Evolutionary conservation across 176 grass and related monocot species (phyloP), one percentile per base, ranked within the genome.

Genomic region (Eremochloa ophiuroides): DNA sequence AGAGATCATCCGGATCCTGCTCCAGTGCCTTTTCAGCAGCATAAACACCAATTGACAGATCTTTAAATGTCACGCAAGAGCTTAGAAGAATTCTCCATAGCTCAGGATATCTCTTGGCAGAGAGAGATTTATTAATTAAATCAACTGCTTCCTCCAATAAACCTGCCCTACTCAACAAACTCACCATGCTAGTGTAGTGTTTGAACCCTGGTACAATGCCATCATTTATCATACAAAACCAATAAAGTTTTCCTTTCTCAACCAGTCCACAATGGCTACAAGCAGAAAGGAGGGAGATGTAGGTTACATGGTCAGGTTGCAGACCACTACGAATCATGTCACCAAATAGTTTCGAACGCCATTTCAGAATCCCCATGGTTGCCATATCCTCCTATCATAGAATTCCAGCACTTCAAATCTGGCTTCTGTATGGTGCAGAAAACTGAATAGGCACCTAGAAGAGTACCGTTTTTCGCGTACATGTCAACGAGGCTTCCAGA

Each of bases 361-460:
- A 85, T 73, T 80, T 92, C 85, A 75, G 88, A 89, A 85, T 87
- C 78, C 25, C 88, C 92, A 39, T 89, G 63, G 73, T 88, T 94
- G 26, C 87, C 95, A 82, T 89, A 94, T 53, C 83, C 95, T 50
- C 90, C 88, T 79, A 94, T 93, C 66, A 98, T 91, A 11, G 90
- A 89, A 98, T 94, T 98, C 92, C 92, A 94, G 78, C 95, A 94
- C 83, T 94, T 91, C 81, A 94, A 75, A 86, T 98, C 92, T 23
- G 90, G 82, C 51, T 91, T 83, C 10, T 23, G n/a, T 80, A 93
- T 47, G 47, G 73, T 76, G 65, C 29, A 79, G 77, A 98, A 98
- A 47, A 94, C 53, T 43, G 72, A 78, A 69, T 65, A 66, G 33
- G 90, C 90, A 79, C 81, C 39, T 76, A 66, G 35, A 5, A 93